These are phyloP conservation scores for Puccinia horiana DNA, from an alignment of 1,284 basidiomycete species.

Conservation along the genomic window DNA sequence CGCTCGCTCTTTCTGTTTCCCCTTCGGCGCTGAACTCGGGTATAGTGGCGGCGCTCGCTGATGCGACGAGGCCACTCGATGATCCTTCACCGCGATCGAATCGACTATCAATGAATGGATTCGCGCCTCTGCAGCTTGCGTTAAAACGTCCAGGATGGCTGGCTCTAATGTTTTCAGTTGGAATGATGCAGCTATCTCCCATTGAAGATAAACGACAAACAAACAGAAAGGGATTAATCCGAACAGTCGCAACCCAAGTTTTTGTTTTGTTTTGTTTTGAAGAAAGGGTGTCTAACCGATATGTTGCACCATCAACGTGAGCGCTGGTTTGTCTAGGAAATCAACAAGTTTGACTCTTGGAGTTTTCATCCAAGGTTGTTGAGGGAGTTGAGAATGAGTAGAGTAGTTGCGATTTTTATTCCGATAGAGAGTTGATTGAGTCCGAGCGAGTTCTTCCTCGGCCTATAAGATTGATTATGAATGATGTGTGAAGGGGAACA, in stretches of 20 bases:
- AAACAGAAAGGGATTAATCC: not conserved
- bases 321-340: constrained; percentile 28
- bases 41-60: constrained; percentile 69
- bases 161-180: constrained; percentile 56
- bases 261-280: not conserved
- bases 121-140: constrained; percentile 73
- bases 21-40: constrained; percentile 54
- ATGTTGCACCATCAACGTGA: constrained; percentile 43
- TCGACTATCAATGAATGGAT: constrained; percentile 70
- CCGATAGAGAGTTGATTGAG: constrained; percentile 29
- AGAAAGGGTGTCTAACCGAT: constrained; percentile 9
- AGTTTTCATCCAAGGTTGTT: constrained; percentile 6
- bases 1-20: constrained; percentile 49
- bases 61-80: constrained; percentile 68
- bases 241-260: not conserved
- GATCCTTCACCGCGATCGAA: constrained; percentile 71
- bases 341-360: constrained; percentile 24
- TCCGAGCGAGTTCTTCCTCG: constrained; percentile 53
- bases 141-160: constrained; percentile 61
- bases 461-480: constrained; percentile 51
- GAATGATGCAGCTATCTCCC: constrained; percentile 53
- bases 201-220: not conserved
- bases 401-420: not conserved
- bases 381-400: not conserved
- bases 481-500: not conserved